These are phyloP conservation scores for Skeletonema potamos DNA, from an alignment of 108 stramenopile genomes.

Conservation along the genomic window DNA sequence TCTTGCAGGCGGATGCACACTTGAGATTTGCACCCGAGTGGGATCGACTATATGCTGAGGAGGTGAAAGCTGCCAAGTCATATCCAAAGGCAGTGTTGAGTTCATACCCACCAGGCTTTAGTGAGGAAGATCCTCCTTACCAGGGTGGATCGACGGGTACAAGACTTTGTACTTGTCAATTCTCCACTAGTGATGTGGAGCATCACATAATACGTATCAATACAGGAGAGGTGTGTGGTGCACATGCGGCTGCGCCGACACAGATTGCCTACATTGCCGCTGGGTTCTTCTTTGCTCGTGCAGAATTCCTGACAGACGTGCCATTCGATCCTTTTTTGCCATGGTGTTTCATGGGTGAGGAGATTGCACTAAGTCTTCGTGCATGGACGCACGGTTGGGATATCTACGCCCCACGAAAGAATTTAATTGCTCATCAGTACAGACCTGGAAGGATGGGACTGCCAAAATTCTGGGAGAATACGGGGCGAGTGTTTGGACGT, in stretches of 20 bases:
- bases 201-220: conserved; percentile 74
- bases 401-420: conserved; percentile 88
- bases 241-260: conserved; percentile 22
- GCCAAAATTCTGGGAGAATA: conserved; percentile 96
- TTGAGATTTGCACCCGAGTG: conserved; percentile 75
- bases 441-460: conserved; percentile 75
- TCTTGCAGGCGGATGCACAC: conserved; percentile 91
- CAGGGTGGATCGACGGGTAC: conserved; percentile 51
- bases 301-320: conserved; percentile 77
- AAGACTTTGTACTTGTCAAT: conserved; percentile 64
- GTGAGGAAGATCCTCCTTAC: conserved; percentile 45
- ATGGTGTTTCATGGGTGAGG: conserved; percentile 97
- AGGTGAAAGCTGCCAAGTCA: conserved; percentile 54
- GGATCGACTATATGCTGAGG: conserved; percentile 73
- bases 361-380: conserved; percentile 82
- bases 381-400: conserved; percentile 92
- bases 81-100: conserved; percentile 80
- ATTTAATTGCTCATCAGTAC: conserved; percentile 90
- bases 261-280: conserved; percentile 80
- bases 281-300: conserved; percentile 90
- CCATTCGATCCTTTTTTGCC: conserved; percentile 95
- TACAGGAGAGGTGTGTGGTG: conserved; percentile 37
- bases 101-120: conserved; percentile 83
- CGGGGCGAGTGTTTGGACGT: conserved; percentile 68
- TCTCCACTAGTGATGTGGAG: conserved; percentile 58